Evolutionary conservation across 371 early-diverging fungal genomes (phyloP), one percentile per base, ranked within the genome.

Genomic region (Mortierella sp.): DNA sequence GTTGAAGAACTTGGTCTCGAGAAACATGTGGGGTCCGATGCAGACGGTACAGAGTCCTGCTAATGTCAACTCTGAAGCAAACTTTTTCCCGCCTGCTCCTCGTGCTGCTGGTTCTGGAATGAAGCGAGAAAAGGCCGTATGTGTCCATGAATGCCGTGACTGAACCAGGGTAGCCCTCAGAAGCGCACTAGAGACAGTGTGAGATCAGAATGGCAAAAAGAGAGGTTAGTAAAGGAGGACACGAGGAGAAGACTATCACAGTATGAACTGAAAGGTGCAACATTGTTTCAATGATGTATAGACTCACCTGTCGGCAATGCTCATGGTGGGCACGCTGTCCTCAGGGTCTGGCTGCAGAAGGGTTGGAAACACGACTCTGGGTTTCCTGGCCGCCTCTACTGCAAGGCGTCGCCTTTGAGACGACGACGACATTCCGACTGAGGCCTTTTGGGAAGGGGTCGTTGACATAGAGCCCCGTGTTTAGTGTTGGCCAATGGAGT

Each of bases 11-110:
- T 76, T 80, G 48, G 87, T 86, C 42, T 86, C 83, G 58, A 82
- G 70, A 60, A 86, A 86, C 50, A 86, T 82, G 72, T 86, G 86
- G 1, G 82, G 86, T 21, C 86, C 87, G 48, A 86, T 86, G 74
- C 87, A 82, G 74, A 86, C 78, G 47, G 80, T 80, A 54, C 73
- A 86, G 16, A 70, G 44, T 50, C 87, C 82, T 58, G 80, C 76
- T 21, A 74, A 71, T n/a, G 81, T 71, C 50, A 81, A 16, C 38
- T 81, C 85, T 10, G 87, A 80, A 14, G 78, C 73, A 31, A 75
- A 75, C 34, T 78, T 80, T 38, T 82, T 86, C 26, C 80, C 83
- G 3, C 80, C 80, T 26, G 82, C 42, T 47, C 78, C 84, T 16
- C 77, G 71, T 13, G 70, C 76, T n/a, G 85, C 50, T 3, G 85